Evolutionary conservation across 2,329 filamentous ascomycete species (phyloP), one percentile per base, ranked within the genome.

Genomic region (Herpomyces periplanetae): DNA sequence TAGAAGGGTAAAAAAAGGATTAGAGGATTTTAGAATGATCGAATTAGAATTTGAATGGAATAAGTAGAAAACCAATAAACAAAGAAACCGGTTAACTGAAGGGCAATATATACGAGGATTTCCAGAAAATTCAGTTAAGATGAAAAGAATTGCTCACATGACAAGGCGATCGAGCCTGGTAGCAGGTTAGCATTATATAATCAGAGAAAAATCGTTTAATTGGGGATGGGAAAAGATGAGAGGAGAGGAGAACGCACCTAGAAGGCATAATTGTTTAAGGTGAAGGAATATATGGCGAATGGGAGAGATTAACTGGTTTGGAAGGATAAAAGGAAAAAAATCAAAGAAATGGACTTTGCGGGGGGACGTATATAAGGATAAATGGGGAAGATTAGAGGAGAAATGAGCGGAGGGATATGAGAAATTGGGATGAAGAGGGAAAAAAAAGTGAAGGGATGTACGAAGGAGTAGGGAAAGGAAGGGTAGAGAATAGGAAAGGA

Each of bases 141-240:
- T 8, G 11, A 13, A 11, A 15, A 11, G 14, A 17, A 15, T 12
- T 17, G 23, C 27, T 23, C 22, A 31, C 29, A 27, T 30, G 17
- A 40, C 37, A 26, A 39, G 27, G 23, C 37, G 35, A 27, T 40
- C 37, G 23, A 40, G 31, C 27, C 37, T 39, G 28, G 22, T 25
- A 5, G 9, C 5, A 11, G 9, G 5, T 17, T 8, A 9, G 5
- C 9, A 5, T 6, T 8, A 9, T 8, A 18, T 6, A 8, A 17
- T 15, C 10, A 13, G 10, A 14, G 21, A 19, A 8, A 8, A 13
- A 5, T 16, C 18, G 14, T 18, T 12, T 8, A 10, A 8, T 8
- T 20, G 8, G 9, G 15, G 16, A 5, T 4, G 19, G 13, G n/a
- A n/a, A n/a, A n/a, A n/a, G n/a, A n/a, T n/a, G n/a, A n/a, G n/a